These are phyloP conservation scores for Caryopteris hybrid DNA, from an alignment of 305 asterid genomes.

Conservation along the genomic window DNA sequence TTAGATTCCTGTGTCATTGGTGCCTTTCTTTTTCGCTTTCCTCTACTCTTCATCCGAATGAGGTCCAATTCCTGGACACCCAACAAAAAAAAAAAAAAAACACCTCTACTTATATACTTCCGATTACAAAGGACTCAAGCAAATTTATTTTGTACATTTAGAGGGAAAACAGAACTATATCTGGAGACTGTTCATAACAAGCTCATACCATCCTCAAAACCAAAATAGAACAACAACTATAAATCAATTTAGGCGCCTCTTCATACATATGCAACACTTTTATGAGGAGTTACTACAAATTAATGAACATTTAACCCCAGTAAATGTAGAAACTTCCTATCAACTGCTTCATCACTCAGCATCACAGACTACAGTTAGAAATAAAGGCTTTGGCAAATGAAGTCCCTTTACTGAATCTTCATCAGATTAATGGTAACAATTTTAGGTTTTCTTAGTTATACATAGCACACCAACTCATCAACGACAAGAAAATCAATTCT, in stretches of 20 bases:
- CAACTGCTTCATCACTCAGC: background rate
- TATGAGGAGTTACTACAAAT: background rate
- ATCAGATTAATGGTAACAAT: background rate
- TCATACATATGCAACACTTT: background rate
- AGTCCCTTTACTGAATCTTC: background rate
- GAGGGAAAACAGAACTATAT: background rate
- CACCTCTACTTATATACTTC: background rate
- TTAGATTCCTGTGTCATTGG: conserved; percentile 41
- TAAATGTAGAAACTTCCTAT: background rate
- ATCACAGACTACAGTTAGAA: background rate
- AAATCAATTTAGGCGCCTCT: background rate
- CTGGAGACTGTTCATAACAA: background rate
- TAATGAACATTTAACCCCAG: background rate
- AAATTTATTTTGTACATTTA: background rate
- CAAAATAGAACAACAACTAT: background rate
- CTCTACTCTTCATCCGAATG: conserved; percentile 76
- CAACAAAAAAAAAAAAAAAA: conserved; percentile 11
- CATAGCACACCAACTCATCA: background rate
- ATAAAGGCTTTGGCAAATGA: background rate
- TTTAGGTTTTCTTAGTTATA: background rate
- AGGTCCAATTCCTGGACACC: conserved; percentile 74
- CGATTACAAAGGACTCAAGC: background rate
- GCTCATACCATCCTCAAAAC: background rate
- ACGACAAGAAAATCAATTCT: too few relatives aligned
- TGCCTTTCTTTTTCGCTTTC: conserved; percentile 40